phyloP scores from a whole-genome alignment of 2,329 filamentous ascomycete genomes.

The Penicillium sp. region DNA sequence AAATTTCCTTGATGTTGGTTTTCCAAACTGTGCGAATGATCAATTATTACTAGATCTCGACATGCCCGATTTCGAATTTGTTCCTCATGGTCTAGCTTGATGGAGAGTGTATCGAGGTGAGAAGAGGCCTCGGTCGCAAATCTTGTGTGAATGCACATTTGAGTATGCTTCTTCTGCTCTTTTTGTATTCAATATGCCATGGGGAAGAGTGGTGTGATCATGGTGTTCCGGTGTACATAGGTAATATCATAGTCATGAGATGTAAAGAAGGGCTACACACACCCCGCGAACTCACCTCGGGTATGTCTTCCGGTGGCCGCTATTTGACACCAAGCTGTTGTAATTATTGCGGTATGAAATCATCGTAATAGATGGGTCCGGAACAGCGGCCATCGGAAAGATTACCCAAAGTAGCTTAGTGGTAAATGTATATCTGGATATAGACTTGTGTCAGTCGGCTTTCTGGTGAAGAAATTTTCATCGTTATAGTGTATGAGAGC shows the following conservation, averaged over 20 bases:
- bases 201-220: not conserved
- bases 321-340: rapidly evolving
- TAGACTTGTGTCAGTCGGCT: no score
- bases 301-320: not conserved
- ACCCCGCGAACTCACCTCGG: not conserved
- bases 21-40: slow-evolving; percentile 8
- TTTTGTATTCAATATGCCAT: not conserved
- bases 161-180: not conserved
- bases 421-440: not conserved
- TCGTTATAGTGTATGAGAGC: not conserved
- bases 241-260: not conserved
- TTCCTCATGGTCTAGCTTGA: not conserved
- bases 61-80: not conserved
- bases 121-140: not conserved
- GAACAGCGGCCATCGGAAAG: not conserved
- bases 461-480: not conserved
- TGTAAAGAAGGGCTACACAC: not conserved
- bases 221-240: not conserved
- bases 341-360: not conserved
- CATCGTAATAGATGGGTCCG: rapidly evolving
- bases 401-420: not conserved
- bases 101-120: not conserved
- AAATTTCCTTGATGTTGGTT: slow-evolving; percentile 14
- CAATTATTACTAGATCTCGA: slow-evolving; percentile 6
- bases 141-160: not conserved